phyloP scores from a whole-genome alignment of 345 rosid species.

The Lepidium aucheri region DNA sequence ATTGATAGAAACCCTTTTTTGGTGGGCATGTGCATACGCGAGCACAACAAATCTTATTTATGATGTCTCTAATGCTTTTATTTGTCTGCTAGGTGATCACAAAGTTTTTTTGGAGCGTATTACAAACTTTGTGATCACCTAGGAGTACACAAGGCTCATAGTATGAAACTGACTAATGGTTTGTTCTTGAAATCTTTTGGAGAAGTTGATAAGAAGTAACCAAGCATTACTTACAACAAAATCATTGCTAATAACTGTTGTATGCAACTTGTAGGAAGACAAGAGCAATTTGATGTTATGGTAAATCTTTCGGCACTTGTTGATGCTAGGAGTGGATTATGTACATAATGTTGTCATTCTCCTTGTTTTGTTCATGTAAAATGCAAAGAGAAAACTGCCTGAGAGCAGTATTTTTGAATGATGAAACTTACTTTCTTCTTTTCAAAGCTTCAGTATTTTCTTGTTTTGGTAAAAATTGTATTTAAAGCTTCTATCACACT shows the following conservation, averaged over 20 bases:
- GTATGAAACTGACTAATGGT: constrained; percentile 98
- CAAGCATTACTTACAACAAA: constrained; percentile 81
- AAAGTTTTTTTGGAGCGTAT: constrained; percentile 95
- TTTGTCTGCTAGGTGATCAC: constrained; percentile 70
- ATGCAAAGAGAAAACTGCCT: neutral
- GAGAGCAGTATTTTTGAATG: neutral
- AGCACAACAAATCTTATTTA: neutral
- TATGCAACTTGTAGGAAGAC: constrained; percentile 96
- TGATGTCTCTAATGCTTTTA: constrained; percentile 19
- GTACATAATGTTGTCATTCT: neutral
- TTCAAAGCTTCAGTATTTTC: neutral
- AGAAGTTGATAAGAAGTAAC: constrained; percentile 81
- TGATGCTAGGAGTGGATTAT: neutral
- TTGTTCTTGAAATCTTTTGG: constrained; percentile 81
- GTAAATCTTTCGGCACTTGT: constrained; percentile 26
- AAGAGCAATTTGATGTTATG: constrained; percentile 98
- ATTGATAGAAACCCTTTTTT: too few relatives aligned
- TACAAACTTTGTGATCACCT: constrained; percentile 89
- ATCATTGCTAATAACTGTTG: constrained; percentile 92
- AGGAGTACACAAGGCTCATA: constrained; percentile 94
- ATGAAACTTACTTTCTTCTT: neutral
- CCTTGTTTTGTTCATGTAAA: neutral
- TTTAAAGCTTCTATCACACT: neutral
- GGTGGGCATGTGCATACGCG: too few relatives aligned
- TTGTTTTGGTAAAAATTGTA: neutral